phyloP scores from a whole-genome alignment of 2,329 filamentous ascomycete genomes.

The Aspergillus udagawae region DNA sequence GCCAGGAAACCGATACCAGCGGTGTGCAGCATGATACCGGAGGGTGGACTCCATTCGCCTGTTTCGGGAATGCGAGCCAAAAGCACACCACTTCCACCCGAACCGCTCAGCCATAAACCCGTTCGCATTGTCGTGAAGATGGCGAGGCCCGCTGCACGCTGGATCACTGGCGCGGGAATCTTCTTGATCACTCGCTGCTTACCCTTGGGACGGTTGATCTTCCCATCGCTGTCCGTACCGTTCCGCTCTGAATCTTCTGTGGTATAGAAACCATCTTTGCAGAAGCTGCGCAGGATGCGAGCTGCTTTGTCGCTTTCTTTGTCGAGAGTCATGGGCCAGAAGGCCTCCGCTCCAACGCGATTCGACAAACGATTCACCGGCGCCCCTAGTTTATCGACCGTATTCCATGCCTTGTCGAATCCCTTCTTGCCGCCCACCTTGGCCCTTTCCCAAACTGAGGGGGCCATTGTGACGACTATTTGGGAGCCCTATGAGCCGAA shows the following conservation, averaged over 20 bases:
- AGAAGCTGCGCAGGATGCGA: conserved; percentile 84
- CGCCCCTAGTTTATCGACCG: conserved; percentile 64
- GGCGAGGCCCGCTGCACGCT: conserved; percentile 82
- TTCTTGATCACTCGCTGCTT: conserved; percentile 69
- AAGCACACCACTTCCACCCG: conserved; percentile 82
- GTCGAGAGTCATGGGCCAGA: conserved; percentile 82
- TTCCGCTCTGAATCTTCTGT: conserved; percentile 51
- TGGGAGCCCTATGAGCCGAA: not conserved
- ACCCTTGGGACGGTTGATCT: conserved; percentile 51
- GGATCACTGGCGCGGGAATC: conserved; percentile 80
- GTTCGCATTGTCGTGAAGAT: conserved; percentile 96
- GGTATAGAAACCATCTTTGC: conserved; percentile 70
- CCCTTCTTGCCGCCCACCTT: conserved; percentile 56
- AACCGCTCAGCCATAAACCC: conserved; percentile 85
- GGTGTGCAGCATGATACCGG: conserved; percentile 85
- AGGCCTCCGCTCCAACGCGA: conserved; percentile 74
- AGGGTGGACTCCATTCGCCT: conserved; percentile 86
- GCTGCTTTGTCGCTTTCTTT: conserved; percentile 90
- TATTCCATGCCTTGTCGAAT: conserved; percentile 69
- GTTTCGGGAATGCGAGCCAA: conserved; percentile 74
- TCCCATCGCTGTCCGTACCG: conserved; percentile 37
- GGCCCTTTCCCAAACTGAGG: conserved; percentile 57
- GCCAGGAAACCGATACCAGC: conserved; percentile 83
- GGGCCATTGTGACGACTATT: conserved; percentile 25
- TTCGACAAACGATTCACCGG: conserved; percentile 80